These are phyloP conservation scores for Drosera capensis DNA, from an alignment of 148 eudicot genomes.

Conservation along the genomic window DNA sequence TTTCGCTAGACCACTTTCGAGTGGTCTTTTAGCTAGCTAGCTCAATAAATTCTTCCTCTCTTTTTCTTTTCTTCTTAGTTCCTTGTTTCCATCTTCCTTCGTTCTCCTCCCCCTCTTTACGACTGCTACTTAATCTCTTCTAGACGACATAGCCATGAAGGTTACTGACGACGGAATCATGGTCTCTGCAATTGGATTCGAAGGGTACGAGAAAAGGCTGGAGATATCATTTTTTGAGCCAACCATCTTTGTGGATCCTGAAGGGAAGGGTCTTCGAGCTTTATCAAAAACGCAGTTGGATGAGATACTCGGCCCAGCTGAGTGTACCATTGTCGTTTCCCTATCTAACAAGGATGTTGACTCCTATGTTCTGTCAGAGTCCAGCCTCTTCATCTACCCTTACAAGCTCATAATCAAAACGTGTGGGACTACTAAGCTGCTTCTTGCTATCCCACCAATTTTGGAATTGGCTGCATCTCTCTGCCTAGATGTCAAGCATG, in stretches of 20 bases:
- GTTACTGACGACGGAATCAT: not conserved
- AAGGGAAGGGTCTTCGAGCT: slow-evolving; percentile 28
- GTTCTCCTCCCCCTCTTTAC: not conserved
- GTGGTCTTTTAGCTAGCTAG: not conserved
- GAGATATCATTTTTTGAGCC: slow-evolving; percentile 26
- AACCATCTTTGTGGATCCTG: slow-evolving; percentile 18
- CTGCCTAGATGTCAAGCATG: slow-evolving; percentile 31
- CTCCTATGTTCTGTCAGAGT: slow-evolving; percentile 61
- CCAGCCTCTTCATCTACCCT: slow-evolving; percentile 46
- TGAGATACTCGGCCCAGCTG: slow-evolving; percentile 25
- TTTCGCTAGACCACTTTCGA: too few relatives aligned
- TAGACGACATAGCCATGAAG: slow-evolving; percentile 8
- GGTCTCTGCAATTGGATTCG: too few relatives aligned
- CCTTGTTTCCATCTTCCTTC: slow-evolving; percentile 6
- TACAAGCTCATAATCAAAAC: slow-evolving; percentile 38
- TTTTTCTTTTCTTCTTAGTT: slow-evolving; percentile 8
- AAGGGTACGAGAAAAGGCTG: slow-evolving; percentile 39
- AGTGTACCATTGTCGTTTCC: too few relatives aligned
- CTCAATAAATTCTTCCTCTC: not conserved
- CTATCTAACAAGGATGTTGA: slow-evolving; percentile 36
- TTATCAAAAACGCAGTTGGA: slow-evolving; percentile 30
- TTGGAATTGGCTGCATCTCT: slow-evolving; percentile 25
- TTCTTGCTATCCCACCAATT: slow-evolving; percentile 33
- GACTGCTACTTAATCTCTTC: not conserved
- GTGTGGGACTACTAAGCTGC: slow-evolving; percentile 53